Evolutionary conservation across 225 moss, liverwort and hornwort species (phyloP).

Genomic region (Bryoerythrophyllum caledonicum): DNA sequence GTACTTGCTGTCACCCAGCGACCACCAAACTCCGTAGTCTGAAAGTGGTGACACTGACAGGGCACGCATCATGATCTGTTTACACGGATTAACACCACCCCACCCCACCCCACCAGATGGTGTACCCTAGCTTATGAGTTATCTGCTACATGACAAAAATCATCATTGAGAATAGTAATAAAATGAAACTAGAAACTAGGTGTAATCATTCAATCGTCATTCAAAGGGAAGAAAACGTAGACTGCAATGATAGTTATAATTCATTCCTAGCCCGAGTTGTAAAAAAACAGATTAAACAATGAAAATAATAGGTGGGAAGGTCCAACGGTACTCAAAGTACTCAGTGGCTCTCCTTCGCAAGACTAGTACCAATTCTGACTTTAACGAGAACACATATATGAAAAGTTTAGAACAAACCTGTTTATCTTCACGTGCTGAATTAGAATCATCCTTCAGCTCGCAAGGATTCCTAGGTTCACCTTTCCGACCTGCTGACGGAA

Average conservation of each 20-base stretch:
- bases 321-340: background rate
- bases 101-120: conserved; percentile 40
- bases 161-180: conserved; percentile 22
- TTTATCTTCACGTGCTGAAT: conserved; percentile 71
- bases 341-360: background rate
- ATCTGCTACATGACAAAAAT: conserved; percentile 31
- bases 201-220: background rate
- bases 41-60: conserved; percentile 73
- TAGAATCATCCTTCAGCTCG: conserved; percentile 78
- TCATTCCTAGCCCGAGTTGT: background rate
- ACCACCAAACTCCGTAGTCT: conserved; percentile 86
- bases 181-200: conserved; percentile 16
- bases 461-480: conserved; percentile 56
- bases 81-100: conserved; percentile 39
- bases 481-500: conserved; percentile 78
- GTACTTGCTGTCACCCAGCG: conserved; percentile 80
- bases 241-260: background rate
- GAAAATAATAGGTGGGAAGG: background rate
- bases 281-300: conserved; percentile 1
- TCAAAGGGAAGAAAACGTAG: conserved; percentile 13
- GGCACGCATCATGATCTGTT: conserved; percentile 74
- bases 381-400: background rate
- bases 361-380: background rate
- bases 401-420: conserved; percentile 42
- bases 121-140: conserved; percentile 38